Evolutionary conservation across 2,329 filamentous ascomycete genomes (phyloP), one percentile per base, ranked within the genome.

Genomic region (Calycina herbarum): DNA sequence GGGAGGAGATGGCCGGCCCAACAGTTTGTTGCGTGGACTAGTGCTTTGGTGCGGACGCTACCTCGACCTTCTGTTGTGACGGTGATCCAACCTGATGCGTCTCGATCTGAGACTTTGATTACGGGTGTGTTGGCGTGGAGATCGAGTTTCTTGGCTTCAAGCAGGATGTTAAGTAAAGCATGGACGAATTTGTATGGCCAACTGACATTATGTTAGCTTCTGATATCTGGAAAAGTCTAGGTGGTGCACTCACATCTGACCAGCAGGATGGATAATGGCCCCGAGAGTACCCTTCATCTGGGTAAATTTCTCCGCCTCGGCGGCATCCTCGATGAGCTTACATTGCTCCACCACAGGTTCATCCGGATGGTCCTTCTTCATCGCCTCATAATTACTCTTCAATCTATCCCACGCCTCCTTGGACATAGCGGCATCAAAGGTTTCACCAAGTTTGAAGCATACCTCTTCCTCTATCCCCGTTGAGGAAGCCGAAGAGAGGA

Each of bases 21-120:
- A 15, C 80, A 88, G 69, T 91, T 91, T 1, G 86, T 90, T 13
- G 88, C 87, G 48, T 89, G 81, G 20, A 91, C 78, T 17, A 91
- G 79, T 38, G 81, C 82, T 31, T 78, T 79, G 1, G 88, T 80
- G 6, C 70, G 74, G 61, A 89, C 82, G 0, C 67, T 72, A 11
- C 88, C 89, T 38, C 87, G 81, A 13, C 38, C 38, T 0, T 78
- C 72, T 2, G 87, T 89, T 17, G 79, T 73, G 1, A 87, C 76
- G 1, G 74, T 79, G 78, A 83, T 86, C 59, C 70, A 71, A 24
- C 73, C 73, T 13, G 73, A 69, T 15, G 57, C 24, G 35, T 75
- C 71, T 1, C 69, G 56, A 0, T 66, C 57, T 7, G 70, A 73
- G 8, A 67, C 66, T 4, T 27, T 24, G 1, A 35, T 17, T 11